phyloP scores from a whole-genome alignment of 306 rosid genomes.

The Cicer bijugum region DNA sequence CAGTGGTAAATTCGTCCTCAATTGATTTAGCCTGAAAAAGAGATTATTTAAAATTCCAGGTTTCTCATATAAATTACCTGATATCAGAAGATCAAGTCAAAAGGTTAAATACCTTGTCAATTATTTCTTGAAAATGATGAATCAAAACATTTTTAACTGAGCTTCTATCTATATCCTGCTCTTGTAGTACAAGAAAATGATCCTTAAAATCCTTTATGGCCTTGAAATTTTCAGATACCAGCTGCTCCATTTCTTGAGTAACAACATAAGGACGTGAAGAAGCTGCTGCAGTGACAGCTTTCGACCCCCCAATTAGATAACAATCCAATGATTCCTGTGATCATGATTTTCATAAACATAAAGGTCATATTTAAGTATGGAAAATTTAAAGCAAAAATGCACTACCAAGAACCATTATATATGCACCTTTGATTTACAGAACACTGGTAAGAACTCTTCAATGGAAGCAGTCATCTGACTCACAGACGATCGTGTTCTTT shows the following conservation, averaged over 20 bases:
- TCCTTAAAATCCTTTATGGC: constrained; percentile 55
- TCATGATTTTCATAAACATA: constrained; percentile 38
- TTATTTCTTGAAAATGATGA: constrained; percentile 61
- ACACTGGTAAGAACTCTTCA: constrained; percentile 61
- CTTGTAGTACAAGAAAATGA: constrained; percentile 47
- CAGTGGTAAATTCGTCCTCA: constrained; percentile 62
- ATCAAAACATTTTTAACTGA: constrained; percentile 59
- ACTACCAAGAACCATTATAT: constrained; percentile 40
- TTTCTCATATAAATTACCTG: constrained; percentile 23
- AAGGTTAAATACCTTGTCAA: constrained; percentile 60
- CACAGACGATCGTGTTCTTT: constrained; percentile 53
- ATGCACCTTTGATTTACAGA: constrained; percentile 72
- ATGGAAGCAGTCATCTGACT: constrained; percentile 57
- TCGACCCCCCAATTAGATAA: constrained; percentile 60
- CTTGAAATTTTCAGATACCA: constrained; percentile 64
- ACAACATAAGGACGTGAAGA: constrained; percentile 50
- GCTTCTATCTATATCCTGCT: constrained; percentile 52
- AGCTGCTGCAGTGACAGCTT: constrained; percentile 52
- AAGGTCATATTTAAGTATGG: constrained; percentile 9
- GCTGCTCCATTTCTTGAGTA: constrained; percentile 66
- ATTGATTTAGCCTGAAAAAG: constrained; percentile 60
- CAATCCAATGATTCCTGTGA: constrained; percentile 74
- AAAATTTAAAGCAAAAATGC: constrained; percentile 32
- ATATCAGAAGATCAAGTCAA: not conserved
- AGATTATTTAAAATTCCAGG: not conserved